Evolutionary conservation across 495 filamentous ascomycete genomes (phyloP).

Genomic region (Penicillium arizonense): DNA sequence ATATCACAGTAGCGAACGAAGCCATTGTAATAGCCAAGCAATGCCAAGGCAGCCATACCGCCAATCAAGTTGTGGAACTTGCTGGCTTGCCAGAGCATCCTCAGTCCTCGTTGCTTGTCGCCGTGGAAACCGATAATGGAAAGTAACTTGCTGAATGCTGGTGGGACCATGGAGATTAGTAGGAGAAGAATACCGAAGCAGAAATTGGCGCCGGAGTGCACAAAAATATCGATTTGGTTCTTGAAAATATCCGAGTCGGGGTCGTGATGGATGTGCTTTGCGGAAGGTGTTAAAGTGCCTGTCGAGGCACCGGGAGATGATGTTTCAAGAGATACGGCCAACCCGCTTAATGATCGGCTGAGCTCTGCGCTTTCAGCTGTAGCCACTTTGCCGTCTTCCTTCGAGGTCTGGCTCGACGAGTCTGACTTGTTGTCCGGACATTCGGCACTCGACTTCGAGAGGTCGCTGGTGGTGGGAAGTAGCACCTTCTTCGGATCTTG

Average conservation of each 20-base stretch:
- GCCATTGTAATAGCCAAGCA: slow-evolving; percentile 86
- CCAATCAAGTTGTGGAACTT: slow-evolving; percentile 89
- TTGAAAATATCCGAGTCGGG: slow-evolving; percentile 58
- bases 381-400: slow-evolving; percentile 1
- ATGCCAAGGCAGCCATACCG: slow-evolving; percentile 76
- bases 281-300: slow-evolving; percentile 17
- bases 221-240: slow-evolving; percentile 76
- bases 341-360: slow-evolving; percentile 28
- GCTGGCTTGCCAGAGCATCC: slow-evolving; percentile 89
- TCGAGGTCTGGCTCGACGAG: slow-evolving; percentile 14
- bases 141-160: slow-evolving; percentile 79
- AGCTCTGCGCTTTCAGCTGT: slow-evolving; percentile 21
- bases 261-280: slow-evolving; percentile 42
- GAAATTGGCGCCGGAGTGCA: slow-evolving; percentile 83
- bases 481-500: slow-evolving; percentile 18
- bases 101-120: slow-evolving; percentile 78
- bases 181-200: slow-evolving; percentile 86
- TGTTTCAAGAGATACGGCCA: slow-evolving; percentile 22
- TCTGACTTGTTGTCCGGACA: slow-evolving; percentile 13
- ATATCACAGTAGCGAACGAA: slow-evolving; percentile 87
- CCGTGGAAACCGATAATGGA: slow-evolving; percentile 90
- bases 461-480: slow-evolving; percentile 11
- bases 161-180: slow-evolving; percentile 86
- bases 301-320: slow-evolving; percentile 11
- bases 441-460: slow-evolving; percentile 12